These are phyloP conservation scores for Brassica napus DNA, from an alignment of 345 rosid genomes.

Conservation along the genomic window Da-Ae NC_063443.1:44501-45000, in stretches of 20 bases:
- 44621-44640: too few relatives aligned
- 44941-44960: slow-evolving; percentile 24
- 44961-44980: slow-evolving; percentile 20
- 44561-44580: too few relatives aligned
- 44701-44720: background rate
- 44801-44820: background rate
- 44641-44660: background rate
- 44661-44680: too few relatives aligned
- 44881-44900: background rate
- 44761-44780: too few relatives aligned
- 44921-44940: slow-evolving; percentile 43
- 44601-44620: too few relatives aligned
- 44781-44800: background rate
- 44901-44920: slow-evolving; percentile 39
- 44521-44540: too few relatives aligned
- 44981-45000: slow-evolving; percentile 27
- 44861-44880: slow-evolving; percentile 3
- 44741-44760: too few relatives aligned
- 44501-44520: too few relatives aligned
- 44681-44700: background rate
- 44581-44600: too few relatives aligned
- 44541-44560: too few relatives aligned
- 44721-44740: background rate
- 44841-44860: background rate
- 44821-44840: background rate